Base-by-base conservation (phyloP, 179 eudicot species). In the Vitellaria paradoxa region DNA sequence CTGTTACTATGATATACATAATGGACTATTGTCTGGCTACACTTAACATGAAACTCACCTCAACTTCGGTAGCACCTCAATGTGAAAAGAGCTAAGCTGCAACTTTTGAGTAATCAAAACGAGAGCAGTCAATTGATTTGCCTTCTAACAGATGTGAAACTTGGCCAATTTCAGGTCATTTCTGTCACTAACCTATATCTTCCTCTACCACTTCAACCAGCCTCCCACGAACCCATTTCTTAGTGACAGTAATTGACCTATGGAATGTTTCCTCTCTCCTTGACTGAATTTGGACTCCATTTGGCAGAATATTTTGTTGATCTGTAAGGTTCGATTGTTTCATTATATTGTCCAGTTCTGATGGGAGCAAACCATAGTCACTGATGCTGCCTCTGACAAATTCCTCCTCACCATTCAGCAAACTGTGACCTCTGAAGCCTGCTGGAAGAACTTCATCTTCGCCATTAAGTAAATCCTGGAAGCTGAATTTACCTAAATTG, bases 181-280 rank as follows among this genome's bases (percentile, higher is more conserved):
- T 0, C 9, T n/a, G 18, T 46, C 47, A 37, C 46, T 60, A 49
- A 10, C 10, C 65, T 61, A 45, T 30, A 76, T 82, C 85, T 83
- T 65, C 85, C 68, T 82, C 90, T 9, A 3, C 76, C 53, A 88
- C 91, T 85, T 96, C 92, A 61, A 96, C 92, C 76, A 96, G 80
- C 87, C 91, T 90, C 78, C 99, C 98, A 56, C 97, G 84, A 73
- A 96, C 91, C 98, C 99, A 93, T 85, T 89, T 91, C 85, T 91
- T 93, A 6, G 86, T 76, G 40, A 57, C 57, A 11, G 76, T 47
- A 65, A 53, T 79, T 46, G 82, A 68, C 37, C 79, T 56, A 23
- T 78, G 53, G 2, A 73, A 76, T 45, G 37, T 74, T 71, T 85
- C 70, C 59, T 68, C 79, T 74, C 82, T 81, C 72, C 76, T 73